phyloP scores from a whole-genome alignment of 371 early-diverging fungal genomes.

The Mucor racemosus region DNA sequence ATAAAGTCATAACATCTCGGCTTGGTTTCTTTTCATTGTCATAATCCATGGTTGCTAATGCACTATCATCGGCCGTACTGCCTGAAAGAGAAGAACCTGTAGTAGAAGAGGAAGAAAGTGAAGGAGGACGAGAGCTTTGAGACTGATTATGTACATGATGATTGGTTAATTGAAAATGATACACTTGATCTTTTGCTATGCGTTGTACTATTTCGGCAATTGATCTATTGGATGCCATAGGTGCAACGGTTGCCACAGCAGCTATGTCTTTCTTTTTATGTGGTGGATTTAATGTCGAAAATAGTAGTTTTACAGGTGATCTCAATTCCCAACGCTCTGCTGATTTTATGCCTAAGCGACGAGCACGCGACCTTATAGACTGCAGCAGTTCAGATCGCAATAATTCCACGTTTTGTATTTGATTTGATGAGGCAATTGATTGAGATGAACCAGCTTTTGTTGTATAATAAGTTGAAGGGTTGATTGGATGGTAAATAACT shows the following conservation, averaged over 20 bases:
- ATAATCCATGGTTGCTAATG: constrained; percentile 13
- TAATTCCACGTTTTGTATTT: constrained; percentile 37
- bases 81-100: constrained; percentile 29
- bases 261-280: constrained; percentile 17
- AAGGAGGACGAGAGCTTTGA: constrained; percentile 30
- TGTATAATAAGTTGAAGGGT: constrained; percentile 49
- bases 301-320: constrained; percentile 24
- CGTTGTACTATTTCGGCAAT: constrained; percentile 39
- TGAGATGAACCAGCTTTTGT: constrained; percentile 23
- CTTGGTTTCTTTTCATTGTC: constrained; percentile 18
- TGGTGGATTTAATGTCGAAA: constrained; percentile 22
- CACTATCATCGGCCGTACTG: constrained; percentile 15
- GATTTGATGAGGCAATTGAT: not conserved
- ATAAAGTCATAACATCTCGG: constrained; percentile 35
- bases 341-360: constrained; percentile 39
- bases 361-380: constrained; percentile 37
- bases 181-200: constrained; percentile 42
- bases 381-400: constrained; percentile 49
- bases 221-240: constrained; percentile 14
- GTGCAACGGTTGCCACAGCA: not conserved
- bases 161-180: constrained; percentile 36
- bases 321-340: constrained; percentile 39
- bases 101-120: constrained; percentile 32
- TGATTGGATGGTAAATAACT: constrained; percentile 50
- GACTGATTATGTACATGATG: constrained; percentile 8